Evolutionary conservation across 345 rosid species (phyloP).

Genomic region (Salix dunnii): DNA sequence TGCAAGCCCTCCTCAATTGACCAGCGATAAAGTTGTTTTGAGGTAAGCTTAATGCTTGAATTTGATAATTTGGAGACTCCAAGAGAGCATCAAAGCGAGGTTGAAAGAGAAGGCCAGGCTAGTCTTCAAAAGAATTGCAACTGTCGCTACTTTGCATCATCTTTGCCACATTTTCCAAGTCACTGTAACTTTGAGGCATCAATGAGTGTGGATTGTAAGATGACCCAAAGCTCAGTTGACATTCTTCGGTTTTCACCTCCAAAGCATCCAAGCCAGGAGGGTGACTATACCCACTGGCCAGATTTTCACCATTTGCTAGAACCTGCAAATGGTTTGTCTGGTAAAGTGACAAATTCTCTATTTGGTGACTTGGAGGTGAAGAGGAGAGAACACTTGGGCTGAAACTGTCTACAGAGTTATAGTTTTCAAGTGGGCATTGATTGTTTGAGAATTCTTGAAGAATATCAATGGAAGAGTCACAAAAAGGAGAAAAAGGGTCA

Average conservation of each 20-base stretch:
- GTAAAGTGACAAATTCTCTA: conserved; percentile 49
- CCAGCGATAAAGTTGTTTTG: conserved; percentile 48
- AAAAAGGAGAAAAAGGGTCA: conserved; percentile 38
- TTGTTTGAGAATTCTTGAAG: conserved; percentile 33
- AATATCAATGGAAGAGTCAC: conserved; percentile 34
- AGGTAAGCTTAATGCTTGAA: conserved; percentile 44
- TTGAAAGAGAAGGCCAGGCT: conserved; percentile 38
- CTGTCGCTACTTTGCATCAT: conserved; percentile 77
- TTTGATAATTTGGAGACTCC: conserved; percentile 44
- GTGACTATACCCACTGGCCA: conserved; percentile 31
- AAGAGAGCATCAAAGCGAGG: conserved; percentile 43
- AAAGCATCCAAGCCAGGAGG: conserved; percentile 24
- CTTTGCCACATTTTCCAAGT: conserved; percentile 45
- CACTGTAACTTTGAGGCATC: conserved; percentile 46
- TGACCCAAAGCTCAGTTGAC: conserved; percentile 26
- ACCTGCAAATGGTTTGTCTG: conserved; percentile 29
- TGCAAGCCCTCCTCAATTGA: conserved; percentile 71
- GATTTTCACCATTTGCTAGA: conserved; percentile 16
- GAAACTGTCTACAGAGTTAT: conserved; percentile 28
- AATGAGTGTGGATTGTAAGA: conserved; percentile 20
- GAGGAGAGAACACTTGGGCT: conserved; percentile 41
- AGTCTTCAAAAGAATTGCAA: conserved; percentile 53
- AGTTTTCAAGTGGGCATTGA: conserved; percentile 29
- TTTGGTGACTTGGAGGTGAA: conserved; percentile 59
- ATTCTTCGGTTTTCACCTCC: conserved; percentile 53